These are phyloP conservation scores for Zygosaccharomyces kombuchaensis DNA, from an alignment of 805 yeast species.

Conservation along the genomic window DNA sequence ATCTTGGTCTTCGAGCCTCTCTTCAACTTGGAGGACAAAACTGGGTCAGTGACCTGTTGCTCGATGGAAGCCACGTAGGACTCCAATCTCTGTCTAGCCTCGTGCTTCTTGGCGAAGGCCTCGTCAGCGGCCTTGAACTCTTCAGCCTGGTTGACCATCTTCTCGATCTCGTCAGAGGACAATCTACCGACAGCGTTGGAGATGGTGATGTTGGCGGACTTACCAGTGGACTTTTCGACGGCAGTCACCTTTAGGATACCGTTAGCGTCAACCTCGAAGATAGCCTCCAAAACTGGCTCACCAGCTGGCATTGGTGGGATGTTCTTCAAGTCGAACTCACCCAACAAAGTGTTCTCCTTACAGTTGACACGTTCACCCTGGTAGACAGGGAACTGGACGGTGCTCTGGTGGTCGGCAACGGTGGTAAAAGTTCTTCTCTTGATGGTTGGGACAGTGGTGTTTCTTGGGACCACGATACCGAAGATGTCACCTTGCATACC, in stretches of 20 bases:
- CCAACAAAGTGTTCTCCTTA: constrained; percentile 93
- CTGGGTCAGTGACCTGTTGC: constrained; percentile 96
- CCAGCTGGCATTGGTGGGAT: constrained; percentile 99
- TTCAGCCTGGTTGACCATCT: constrained; percentile 98
- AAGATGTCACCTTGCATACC: constrained; percentile 99
- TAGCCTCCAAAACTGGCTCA: constrained; percentile 98
- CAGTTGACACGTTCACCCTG: constrained; percentile 99
- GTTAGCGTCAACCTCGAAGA: constrained; percentile 98
- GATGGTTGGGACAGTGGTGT: constrained; percentile 98
- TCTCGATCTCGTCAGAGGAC: constrained; percentile 92
- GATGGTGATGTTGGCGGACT: constrained; percentile 96
- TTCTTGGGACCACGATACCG: constrained; percentile 98
- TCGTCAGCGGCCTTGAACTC: constrained; percentile 98
- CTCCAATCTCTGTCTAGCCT: constrained; percentile 98
- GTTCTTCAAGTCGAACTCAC: constrained; percentile 97
- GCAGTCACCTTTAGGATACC: constrained; percentile 99
- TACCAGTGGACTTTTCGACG: constrained; percentile 97
- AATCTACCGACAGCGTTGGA: constrained; percentile 99
- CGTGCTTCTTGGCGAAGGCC: constrained; percentile 99
- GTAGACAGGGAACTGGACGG: constrained; percentile 97
- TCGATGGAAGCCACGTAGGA: constrained; percentile 96
- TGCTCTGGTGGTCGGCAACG: constrained; percentile 97
- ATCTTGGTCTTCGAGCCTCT: constrained; percentile 95
- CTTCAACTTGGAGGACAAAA: constrained; percentile 95
- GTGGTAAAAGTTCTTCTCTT: constrained; percentile 99